Evolutionary conservation across 768 basidiomycete species (phyloP), one percentile per base, ranked within the genome.

Genomic region (Lanmaoa rubissima): DNA sequence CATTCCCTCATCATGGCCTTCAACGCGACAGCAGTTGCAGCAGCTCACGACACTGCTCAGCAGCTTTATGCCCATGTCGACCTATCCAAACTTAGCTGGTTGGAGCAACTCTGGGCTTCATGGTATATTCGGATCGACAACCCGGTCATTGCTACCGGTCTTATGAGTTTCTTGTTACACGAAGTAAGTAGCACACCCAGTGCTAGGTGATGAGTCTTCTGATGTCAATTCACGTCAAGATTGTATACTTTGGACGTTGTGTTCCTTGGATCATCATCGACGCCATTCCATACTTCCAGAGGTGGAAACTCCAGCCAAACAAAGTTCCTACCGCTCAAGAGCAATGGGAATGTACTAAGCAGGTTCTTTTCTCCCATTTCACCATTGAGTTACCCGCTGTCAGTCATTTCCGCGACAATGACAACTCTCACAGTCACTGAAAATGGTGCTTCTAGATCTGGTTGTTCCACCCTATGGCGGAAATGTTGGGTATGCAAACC

Each of bases 221-320:
- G 19, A 55, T 53, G 16, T 12, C 6, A 0, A n/a, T 32, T 19
- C 16, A 14, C 24, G 9, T 17, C 36, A 59, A 97, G 95, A 74
- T 94, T 66, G 92, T 98, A 10, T 99, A 99, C 77, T 99, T 99
- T 68, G 97, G 96, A 39, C 90, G 97, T 24, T 87, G 88, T 61
- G 72, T 98, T 17, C 97, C 95, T 0, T 97, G 94, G 92, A 88
- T 98, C 64, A 90, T 97, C 73, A 87, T 98, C 70, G 97, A 99
- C 74, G 77, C 86, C 2, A 92, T 94, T 35, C 94, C 94, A 1
- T 98, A 93, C 77, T 99, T 98, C 77, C 82, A 83, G 46, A 80
- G 83, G 73, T 98, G 91, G 91, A 98, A 98, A 73, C 79, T 98
- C 4, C 96, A 98, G 70, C 86, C 92, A 5, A 80, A 69, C 62